Conservation (phyloP, 257 asterid genomes). For the Solanum raphanifolium region DNA sequence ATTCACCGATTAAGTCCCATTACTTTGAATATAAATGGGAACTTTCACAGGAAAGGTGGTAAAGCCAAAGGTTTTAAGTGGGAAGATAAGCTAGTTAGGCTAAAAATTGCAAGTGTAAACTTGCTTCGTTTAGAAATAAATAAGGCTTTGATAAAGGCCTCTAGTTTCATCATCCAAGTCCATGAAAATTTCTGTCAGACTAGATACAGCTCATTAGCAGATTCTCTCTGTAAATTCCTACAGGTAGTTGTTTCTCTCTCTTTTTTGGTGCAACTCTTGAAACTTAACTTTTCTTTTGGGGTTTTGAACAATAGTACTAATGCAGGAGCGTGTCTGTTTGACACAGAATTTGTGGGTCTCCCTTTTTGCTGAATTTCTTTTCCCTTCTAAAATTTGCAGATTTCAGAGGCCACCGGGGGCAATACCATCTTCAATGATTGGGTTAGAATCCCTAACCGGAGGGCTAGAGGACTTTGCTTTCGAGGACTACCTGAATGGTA, state of each 20-base stretch:
- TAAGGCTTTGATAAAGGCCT: neutral
- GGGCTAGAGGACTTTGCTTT: slow-evolving; percentile 63
- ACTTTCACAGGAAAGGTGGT: neutral
- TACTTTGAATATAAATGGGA: neutral
- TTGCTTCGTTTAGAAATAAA: neutral
- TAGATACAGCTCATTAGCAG: neutral
- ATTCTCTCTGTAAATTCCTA: neutral
- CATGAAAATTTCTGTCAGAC: neutral
- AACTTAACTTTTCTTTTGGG: neutral
- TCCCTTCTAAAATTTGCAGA: slow-evolving; percentile 24
- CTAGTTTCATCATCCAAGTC: neutral
- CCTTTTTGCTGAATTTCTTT: neutral
- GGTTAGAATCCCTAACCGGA: slow-evolving; percentile 76
- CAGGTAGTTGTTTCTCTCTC: neutral
- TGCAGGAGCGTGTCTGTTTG: neutral
- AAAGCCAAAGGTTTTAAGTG: neutral
- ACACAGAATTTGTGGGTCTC: neutral
- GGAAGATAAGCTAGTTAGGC: neutral
- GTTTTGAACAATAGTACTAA: slow-evolving; percentile 21
- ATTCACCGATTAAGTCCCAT: neutral
- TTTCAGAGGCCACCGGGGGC: slow-evolving; percentile 88
- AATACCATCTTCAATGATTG: slow-evolving; percentile 78
- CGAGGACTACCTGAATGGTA: slow-evolving; percentile 83
- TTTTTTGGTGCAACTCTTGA: neutral
- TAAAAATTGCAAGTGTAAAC: neutral